Base-by-base conservation (phyloP, 345 rosid species). In the Camelina hispida region DNA sequence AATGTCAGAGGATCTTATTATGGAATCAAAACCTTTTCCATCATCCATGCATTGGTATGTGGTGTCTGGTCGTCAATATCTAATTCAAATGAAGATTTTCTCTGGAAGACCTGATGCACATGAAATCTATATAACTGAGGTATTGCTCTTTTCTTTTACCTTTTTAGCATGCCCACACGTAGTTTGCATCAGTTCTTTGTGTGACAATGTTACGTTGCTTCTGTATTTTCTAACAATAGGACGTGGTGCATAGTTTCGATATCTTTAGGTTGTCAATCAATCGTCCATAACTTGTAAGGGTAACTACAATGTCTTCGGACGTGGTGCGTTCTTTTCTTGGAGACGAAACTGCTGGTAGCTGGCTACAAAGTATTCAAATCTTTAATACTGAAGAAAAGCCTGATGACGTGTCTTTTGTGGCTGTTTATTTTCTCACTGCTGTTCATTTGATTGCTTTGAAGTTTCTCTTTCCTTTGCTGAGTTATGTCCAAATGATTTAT, bases 121-220 rank as follows among this genome's bases (percentile, higher is more conserved):
- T 57, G 97, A 93, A 82, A 88, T 93, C 65, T 88, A 85, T 72
- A 81, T 91, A 75, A 93, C 97, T 32, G 87, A 93, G 98, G 98
- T 93, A 83, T 66, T 37, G 59, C 48, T 71, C 38, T 15, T 47
- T 66, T 46, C 14, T 37, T 25, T 17, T 14, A 20, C 34, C 32
- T 23, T 51, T 7, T 61, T 68, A 51, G 68, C 56, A 30, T 9
- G 67, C 46, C 56, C 56, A 46, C 69, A 25, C n/a, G 68, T 17
- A 55, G 64, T 67, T 56, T 73, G 18, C 61, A 38, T 51, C 37
- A 34, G 43, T 43, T 62, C 48, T 67, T 8, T 37, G 57, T 51
- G 22, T 60, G 52, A 43, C 15, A 40, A 23, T 56, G 32, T 51
- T 38, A 13, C 34, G 5, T 43, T 42, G 17, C 40, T 63, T 42